phyloP scores from a whole-genome alignment of 2,329 filamentous ascomycete species.

The Furcasterigmium furcatum region DNA sequence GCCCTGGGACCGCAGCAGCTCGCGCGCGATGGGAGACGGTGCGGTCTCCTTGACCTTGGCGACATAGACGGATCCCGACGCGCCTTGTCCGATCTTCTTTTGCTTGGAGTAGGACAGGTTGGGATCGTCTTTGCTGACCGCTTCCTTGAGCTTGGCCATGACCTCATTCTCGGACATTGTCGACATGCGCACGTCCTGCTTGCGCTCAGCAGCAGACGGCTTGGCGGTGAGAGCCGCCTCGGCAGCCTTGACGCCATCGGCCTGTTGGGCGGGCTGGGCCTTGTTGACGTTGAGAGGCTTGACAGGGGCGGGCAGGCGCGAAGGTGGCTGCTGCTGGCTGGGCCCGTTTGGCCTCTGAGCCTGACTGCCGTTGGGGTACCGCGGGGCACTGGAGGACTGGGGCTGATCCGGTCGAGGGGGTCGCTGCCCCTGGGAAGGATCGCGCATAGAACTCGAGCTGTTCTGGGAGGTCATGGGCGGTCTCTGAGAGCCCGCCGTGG shows the following conservation, averaged over 20 bases:
- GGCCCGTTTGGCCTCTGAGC: slow-evolving; percentile 41
- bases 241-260: slow-evolving; percentile 79
- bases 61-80: slow-evolving; percentile 96
- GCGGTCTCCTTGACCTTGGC: slow-evolving; percentile 90
- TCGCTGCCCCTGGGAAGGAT: slow-evolving; percentile 40
- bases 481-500: slow-evolving; percentile 31
- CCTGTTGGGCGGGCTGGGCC: slow-evolving; percentile 44
- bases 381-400: slow-evolving; percentile 30
- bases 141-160: slow-evolving; percentile 91
- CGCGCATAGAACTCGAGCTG: slow-evolving; percentile 41
- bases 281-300: slow-evolving; percentile 81
- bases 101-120: slow-evolving; percentile 97
- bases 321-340: slow-evolving; percentile 23
- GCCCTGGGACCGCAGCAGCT: slow-evolving; percentile 76
- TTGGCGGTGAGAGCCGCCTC: slow-evolving; percentile 87
- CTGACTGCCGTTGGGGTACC: slow-evolving; percentile 53
- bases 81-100: slow-evolving; percentile 99
- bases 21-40: slow-evolving; percentile 73
- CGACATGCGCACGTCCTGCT: slow-evolving; percentile 96
- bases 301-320: slow-evolving; percentile 59
- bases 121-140: slow-evolving; percentile 93
- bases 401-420: slow-evolving; percentile 40
- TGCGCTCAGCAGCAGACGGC: slow-evolving; percentile 65
- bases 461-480: slow-evolving; percentile 47
- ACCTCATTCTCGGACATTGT: slow-evolving; percentile 97